phyloP scores from a whole-genome alignment of 495 filamentous ascomycete genomes.

The Lasiosphaeria miniovina region DNA sequence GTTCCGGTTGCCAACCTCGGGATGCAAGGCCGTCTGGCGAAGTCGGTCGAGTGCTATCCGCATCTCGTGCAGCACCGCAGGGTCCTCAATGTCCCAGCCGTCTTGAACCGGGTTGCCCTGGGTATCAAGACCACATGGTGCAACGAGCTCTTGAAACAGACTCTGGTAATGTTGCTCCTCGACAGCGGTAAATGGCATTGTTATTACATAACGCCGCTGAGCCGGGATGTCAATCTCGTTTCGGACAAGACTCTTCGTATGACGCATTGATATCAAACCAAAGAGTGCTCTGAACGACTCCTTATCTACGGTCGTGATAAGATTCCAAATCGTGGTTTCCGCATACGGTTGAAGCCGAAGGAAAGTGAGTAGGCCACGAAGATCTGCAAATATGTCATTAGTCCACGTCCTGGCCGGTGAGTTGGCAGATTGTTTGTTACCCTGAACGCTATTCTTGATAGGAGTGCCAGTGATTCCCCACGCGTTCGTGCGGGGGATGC shows the following conservation, averaged over 20 bases:
- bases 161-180: constrained; percentile 84
- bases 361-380: constrained; percentile 74
- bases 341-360: constrained; percentile 75
- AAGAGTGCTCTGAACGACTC: constrained; percentile 65
- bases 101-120: constrained; percentile 58
- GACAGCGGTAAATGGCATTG: constrained; percentile 79
- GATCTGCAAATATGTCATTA: constrained; percentile 36
- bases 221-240: constrained; percentile 68
- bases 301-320: constrained; percentile 56
- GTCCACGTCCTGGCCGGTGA: not conserved
- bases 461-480: constrained; percentile 96
- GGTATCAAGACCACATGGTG: constrained; percentile 60
- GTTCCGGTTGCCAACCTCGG: constrained; percentile 67
- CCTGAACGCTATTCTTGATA: constrained; percentile 69
- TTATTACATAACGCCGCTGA: constrained; percentile 83
- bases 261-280: constrained; percentile 66
- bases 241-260: constrained; percentile 77
- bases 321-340: constrained; percentile 61
- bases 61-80: constrained; percentile 60
- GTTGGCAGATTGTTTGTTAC: constrained; percentile 3
- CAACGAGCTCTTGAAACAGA: constrained; percentile 69
- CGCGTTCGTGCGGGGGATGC: constrained; percentile 78
- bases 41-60: constrained; percentile 50
- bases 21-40: constrained; percentile 83
- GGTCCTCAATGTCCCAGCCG: constrained; percentile 62